Evolutionary conservation across 2,329 filamentous ascomycete species (phyloP).

Genomic region (Pseudogymnoascus sp.): DNA sequence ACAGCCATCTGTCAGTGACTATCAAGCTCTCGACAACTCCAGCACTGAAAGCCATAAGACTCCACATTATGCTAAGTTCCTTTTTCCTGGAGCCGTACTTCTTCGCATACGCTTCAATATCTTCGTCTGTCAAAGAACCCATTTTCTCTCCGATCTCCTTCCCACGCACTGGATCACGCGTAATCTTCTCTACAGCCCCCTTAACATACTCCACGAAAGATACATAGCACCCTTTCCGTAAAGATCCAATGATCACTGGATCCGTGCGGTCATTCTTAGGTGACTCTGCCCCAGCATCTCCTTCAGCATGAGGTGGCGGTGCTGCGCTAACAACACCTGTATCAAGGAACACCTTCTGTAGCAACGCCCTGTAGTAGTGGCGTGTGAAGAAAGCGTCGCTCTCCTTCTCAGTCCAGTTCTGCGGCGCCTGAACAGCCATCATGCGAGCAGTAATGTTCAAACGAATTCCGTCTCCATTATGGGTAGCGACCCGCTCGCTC

Average conservation of each 20-base stretch:
- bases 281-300: conserved; percentile 25
- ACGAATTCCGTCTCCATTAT: conserved; percentile 57
- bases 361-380: conserved; percentile 83
- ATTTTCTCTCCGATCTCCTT: conserved; percentile 59
- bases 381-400: conserved; percentile 84
- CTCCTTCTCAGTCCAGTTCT: conserved; percentile 79
- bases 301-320: conserved; percentile 12
- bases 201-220: conserved; percentile 72
- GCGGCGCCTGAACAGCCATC: conserved; percentile 95
- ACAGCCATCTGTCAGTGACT: conserved; percentile 84
- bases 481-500: conserved; percentile 60
- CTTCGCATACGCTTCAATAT: conserved; percentile 64
- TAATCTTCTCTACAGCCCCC: conserved; percentile 72
- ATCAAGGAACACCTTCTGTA: conserved; percentile 91
- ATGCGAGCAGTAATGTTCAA: conserved; percentile 95
- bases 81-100: conserved; percentile 61
- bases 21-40: conserved; percentile 83
- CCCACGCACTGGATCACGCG: conserved; percentile 50
- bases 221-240: conserved; percentile 71
- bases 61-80: conserved; percentile 84
- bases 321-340: conserved; percentile 60
- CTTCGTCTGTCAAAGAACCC: conserved; percentile 62
- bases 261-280: conserved; percentile 56
- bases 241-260: conserved; percentile 78
- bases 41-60: conserved; percentile 91